Base-by-base conservation (phyloP, 2,329 filamentous ascomycete species). In the Mollisiaceae sp. region DNA sequence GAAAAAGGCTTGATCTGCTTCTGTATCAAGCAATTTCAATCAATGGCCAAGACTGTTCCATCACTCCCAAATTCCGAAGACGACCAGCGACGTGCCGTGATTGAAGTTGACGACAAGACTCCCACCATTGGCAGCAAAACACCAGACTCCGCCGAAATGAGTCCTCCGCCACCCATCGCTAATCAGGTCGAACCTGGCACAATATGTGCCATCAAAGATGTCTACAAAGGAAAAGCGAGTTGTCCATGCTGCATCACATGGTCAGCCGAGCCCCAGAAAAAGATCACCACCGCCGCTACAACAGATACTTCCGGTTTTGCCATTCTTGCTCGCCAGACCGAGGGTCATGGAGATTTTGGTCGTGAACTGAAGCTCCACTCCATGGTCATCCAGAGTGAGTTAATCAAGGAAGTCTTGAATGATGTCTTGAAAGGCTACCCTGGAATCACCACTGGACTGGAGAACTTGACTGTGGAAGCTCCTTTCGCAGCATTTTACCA, bases 401-500 rank as follows among this genome's bases (percentile, higher is more conserved):
- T 75, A 8, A 73, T 78, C 24, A 75, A 74, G 58, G 70, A 71
- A 45, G 65, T 77, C 4, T 65, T 79, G 0, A 69, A 70, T n/a
- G 63, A 69, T 12, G 71, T 77, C 12, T 75, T 79, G 57, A 65
- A 73, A 52, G 73, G 70, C 4, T 78, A 76, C 63, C 66, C 69
- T 1, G 75, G 75, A 6, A 70, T 79, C 45, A 75, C 71, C 8
- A 73, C 75, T 6, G 71, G 67, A n/a, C 66, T 78, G 36, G 71
- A 76, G 52, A 64, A 72, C 15, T 65, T 78, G 4, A 74, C 70
- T 2, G 77, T 79, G 64, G 69, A 69, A 1, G 70, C 67, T 5
- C 77, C 77, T 2, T 79, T 79, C 64, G 66, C 72, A 8, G 72
- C 74, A 1, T 78, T 79, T 67, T 74, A 77, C 50, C 74, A 78